Evolutionary conservation across 108 stramenopile species (phyloP).

Genomic region (Asterionellopsis glacialis): DNA sequence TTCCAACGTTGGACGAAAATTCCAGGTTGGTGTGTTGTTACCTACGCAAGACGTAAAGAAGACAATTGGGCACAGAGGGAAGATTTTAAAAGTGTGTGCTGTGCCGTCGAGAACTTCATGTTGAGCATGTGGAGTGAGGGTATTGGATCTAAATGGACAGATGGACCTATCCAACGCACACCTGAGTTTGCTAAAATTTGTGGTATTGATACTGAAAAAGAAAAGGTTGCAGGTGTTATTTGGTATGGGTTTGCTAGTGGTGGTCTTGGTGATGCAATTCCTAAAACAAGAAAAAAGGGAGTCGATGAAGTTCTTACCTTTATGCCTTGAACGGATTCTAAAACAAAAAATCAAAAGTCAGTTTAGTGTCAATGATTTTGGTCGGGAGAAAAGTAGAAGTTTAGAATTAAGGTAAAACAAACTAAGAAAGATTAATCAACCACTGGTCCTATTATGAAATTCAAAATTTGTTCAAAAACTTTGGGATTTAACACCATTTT

Average conservation of each 20-base stretch:
- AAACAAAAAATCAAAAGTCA: too few species aligned
- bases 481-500: too few species aligned
- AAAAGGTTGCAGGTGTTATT: slow-evolving; percentile 52
- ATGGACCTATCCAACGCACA: slow-evolving; percentile 57
- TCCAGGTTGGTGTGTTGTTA: slow-evolving; percentile 71
- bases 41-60: slow-evolving; percentile 13
- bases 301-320: slow-evolving; percentile 49
- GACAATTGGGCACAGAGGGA: slow-evolving; percentile 13
- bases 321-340: background rate
- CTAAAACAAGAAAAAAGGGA: slow-evolving; percentile 44
- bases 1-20: slow-evolving; percentile 46
- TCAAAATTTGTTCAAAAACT: too few species aligned
- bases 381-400: too few species aligned
- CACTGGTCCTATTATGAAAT: too few species aligned
- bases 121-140: slow-evolving; percentile 68
- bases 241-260: slow-evolving; percentile 75
- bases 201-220: slow-evolving; percentile 50
- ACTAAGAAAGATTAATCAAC: too few species aligned
- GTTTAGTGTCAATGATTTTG: too few species aligned
- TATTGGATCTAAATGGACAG: slow-evolving; percentile 71
- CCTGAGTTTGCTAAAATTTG: slow-evolving; percentile 56
- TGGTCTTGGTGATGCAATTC: slow-evolving; percentile 42
- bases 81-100: slow-evolving; percentile 53
- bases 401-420: too few species aligned
- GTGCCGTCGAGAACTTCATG: slow-evolving; percentile 68